phyloP scores from a whole-genome alignment of 192 early-diverging fungal genomes.

The Backusella tarrabulga region DNA sequence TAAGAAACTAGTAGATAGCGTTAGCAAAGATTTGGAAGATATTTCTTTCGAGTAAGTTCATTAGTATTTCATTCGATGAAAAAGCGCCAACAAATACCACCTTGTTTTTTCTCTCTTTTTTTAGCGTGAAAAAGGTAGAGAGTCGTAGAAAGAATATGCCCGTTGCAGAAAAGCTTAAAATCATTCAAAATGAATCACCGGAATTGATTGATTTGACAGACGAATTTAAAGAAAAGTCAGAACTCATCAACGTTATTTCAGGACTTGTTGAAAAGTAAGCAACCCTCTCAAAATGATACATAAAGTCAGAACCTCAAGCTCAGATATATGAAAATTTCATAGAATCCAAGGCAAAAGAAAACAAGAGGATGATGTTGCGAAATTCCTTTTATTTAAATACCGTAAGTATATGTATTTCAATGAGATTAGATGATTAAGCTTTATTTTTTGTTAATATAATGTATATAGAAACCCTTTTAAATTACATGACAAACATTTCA shows the following conservation, averaged over 20 bases:
- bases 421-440: not conserved
- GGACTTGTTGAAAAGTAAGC: conserved; percentile 30
- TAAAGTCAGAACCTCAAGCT: not conserved
- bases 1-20: conserved; percentile 44
- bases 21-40: conserved; percentile 50
- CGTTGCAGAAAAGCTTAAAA: conserved; percentile 57
- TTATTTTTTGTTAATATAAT: not conserved
- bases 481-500: conserved; percentile 87
- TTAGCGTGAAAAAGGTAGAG: conserved; percentile 6
- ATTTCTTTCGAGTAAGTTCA: conserved; percentile 45
- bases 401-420: conserved; percentile 20
- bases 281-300: not conserved
- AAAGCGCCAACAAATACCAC: too few species aligned
- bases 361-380: conserved; percentile 9
- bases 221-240: conserved; percentile 56
- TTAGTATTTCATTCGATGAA: too few species aligned
- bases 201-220: conserved; percentile 67
- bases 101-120: too few species aligned
- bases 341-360: conserved; percentile 13
- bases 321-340: not conserved
- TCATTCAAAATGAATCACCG: conserved; percentile 70
- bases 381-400: conserved; percentile 35
- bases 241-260: conserved; percentile 35
- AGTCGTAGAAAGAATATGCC: conserved; percentile 47
- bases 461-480: conserved; percentile 47